Percentiles rank a stretch among this genome's conserved stretches.
These are phyloP conservation scores for Monilinia aucupariae DNA, from an alignment of 2,329 filamentous ascomycete genomes.

Conservation along the genomic window DNA sequence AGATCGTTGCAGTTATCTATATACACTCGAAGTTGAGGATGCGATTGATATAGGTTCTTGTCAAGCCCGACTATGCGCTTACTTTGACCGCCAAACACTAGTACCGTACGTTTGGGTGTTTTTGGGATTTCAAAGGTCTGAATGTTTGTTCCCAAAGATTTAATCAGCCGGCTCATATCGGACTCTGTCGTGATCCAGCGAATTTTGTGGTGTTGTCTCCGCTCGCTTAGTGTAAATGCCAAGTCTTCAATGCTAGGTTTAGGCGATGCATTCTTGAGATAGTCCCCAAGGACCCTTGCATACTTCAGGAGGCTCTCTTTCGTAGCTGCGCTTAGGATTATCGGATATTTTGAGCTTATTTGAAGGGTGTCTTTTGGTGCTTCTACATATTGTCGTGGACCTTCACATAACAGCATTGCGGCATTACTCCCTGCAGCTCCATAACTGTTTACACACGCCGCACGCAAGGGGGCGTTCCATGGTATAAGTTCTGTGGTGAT, in stretches of 20 bases:
- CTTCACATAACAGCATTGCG: slow-evolving; percentile 20
- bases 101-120: slow-evolving; percentile 32
- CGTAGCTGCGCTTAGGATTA: not conserved
- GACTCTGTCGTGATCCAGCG: not conserved
- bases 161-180: not conserved
- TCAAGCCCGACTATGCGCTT: slow-evolving; percentile 16
- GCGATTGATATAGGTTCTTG: slow-evolving; percentile 6
- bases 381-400: not conserved
- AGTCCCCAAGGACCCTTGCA: not conserved
- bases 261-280: not conserved
- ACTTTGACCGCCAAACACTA: slow-evolving; percentile 34
- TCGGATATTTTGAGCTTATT: not conserved
- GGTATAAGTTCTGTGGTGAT: not conserved
- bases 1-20: slow-evolving; percentile 20
- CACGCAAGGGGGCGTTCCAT: not conserved
- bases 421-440: slow-evolving; percentile 28
- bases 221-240: slow-evolving; percentile 1
- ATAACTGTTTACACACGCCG: slow-evolving; percentile 27
- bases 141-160: not conserved
- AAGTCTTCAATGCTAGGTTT: not conserved
- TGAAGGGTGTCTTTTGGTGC: not conserved
- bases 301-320: not conserved
- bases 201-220: not conserved
- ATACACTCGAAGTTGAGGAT: slow-evolving; percentile 17
- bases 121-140: not conserved